These are phyloP conservation scores for Mycena capillaripes DNA, from an alignment of 768 basidiomycete genomes.

Conservation along the genomic window DNA sequence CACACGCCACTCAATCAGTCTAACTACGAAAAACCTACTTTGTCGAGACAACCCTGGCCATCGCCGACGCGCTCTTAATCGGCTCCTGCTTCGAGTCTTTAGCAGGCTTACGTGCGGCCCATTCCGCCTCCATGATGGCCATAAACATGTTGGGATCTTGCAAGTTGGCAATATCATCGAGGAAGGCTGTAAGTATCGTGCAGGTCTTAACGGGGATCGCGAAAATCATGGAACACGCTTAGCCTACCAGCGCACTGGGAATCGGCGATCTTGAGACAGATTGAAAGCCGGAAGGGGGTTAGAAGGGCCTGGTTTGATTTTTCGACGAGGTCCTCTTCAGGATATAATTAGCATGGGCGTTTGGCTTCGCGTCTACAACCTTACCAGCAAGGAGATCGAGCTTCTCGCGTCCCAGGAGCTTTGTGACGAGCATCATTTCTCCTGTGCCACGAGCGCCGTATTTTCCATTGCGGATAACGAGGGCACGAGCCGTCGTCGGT, in stretches of 20 bases:
- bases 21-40: conserved; percentile 55
- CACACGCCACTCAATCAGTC: background rate
- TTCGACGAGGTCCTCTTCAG: conserved; percentile 76
- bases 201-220: background rate
- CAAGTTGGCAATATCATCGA: conserved; percentile 79
- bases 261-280: conserved; percentile 76
- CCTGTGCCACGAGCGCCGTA: conserved; percentile 80
- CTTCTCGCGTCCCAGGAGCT: conserved; percentile 83
- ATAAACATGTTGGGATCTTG: conserved; percentile 77
- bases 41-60: conserved; percentile 72
- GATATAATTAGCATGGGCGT: conserved; percentile 32
- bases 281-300: conserved; percentile 74
- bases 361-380: conserved; percentile 34
- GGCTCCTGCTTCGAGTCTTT: conserved; percentile 45
- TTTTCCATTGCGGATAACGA: conserved; percentile 82
- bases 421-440: conserved; percentile 69
- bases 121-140: conserved; percentile 67
- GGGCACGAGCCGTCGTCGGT: conserved; percentile 79
- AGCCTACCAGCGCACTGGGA: conserved; percentile 78
- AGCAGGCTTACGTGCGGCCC: conserved; percentile 63
- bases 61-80: conserved; percentile 58
- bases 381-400: conserved; percentile 83
- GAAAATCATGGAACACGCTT: conserved; percentile 14
- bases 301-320: conserved; percentile 70
- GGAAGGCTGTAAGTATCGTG: conserved; percentile 59